A percentile compares a stretch with the other conserved stretches of the same genome.
These are phyloP conservation scores for Phytopythium mirpurense DNA, from an alignment of 352 stramenopile genomes.

Conservation along the genomic window DNA sequence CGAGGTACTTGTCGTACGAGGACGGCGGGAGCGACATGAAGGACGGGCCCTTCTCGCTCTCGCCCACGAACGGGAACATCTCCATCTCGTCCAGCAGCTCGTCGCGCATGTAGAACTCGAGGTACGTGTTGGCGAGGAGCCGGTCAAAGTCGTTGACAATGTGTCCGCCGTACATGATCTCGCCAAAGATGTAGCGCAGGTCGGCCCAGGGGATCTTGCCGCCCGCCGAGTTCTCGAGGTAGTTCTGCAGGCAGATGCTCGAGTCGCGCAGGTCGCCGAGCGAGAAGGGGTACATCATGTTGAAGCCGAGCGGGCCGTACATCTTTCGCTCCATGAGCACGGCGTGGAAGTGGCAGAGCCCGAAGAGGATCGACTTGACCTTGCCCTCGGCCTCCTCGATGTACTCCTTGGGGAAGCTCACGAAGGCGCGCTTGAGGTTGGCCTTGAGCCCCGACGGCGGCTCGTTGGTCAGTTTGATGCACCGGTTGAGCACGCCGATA, in stretches of 20 bases:
- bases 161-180: constrained; percentile 97
- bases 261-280: constrained; percentile 95
- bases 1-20: constrained; percentile 96
- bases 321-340: constrained; percentile 97
- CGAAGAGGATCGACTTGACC: constrained; percentile 96
- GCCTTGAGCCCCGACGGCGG: constrained; percentile 93
- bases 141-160: constrained; percentile 97
- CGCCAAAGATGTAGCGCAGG: constrained; percentile 95
- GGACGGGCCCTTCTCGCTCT: constrained; percentile 91
- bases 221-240: constrained; percentile 93
- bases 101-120: constrained; percentile 98
- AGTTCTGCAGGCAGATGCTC: constrained; percentile 94
- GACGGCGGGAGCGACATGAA: constrained; percentile 94
- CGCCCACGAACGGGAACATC: constrained; percentile 96
- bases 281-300: constrained; percentile 98
- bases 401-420: constrained; percentile 94
- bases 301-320: constrained; percentile 97
- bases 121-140: constrained; percentile 94
- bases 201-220: constrained; percentile 97
- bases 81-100: constrained; percentile 98
- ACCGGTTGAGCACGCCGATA: constrained; percentile 94
- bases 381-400: constrained; percentile 95
- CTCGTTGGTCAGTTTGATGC: constrained; percentile 97
- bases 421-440: constrained; percentile 96
- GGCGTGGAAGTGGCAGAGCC: constrained; percentile 96